phyloP scores from a whole-genome alignment of 495 filamentous ascomycete genomes.

The Bryoglossum gracile region DNA sequence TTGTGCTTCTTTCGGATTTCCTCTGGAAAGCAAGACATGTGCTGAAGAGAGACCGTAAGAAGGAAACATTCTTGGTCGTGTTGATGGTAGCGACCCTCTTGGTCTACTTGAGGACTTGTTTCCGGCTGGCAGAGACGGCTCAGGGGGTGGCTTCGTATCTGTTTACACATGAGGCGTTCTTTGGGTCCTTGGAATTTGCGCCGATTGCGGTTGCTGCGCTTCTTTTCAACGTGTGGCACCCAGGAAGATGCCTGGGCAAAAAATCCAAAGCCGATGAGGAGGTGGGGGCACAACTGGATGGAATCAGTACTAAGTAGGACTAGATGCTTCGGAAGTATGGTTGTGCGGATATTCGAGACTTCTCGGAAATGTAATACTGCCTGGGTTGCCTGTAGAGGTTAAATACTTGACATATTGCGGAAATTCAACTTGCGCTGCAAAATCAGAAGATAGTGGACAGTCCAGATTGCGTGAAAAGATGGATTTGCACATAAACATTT shows the following conservation, averaged over 20 bases:
- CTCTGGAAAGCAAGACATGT: not conserved
- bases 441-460: too few relatives aligned
- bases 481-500: too few relatives aligned
- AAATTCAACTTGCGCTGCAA: too few relatives aligned
- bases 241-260: conserved; percentile 33
- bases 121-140: conserved; percentile 48
- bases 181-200: conserved; percentile 33
- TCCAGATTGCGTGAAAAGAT: too few relatives aligned
- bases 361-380: too few relatives aligned
- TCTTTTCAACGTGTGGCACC: conserved; percentile 40
- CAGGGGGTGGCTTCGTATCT: conserved; percentile 39
- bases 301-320: too few relatives aligned
- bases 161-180: conserved; percentile 16
- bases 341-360: too few relatives aligned
- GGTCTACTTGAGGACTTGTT: conserved; percentile 45
- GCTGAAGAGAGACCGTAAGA: not conserved
- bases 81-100: conserved; percentile 38
- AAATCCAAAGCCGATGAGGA: not conserved
- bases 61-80: conserved; percentile 28
- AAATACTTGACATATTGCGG: too few relatives aligned
- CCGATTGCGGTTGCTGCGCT: conserved; percentile 45
- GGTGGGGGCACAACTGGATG: too few relatives aligned
- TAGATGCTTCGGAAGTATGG: too few relatives aligned
- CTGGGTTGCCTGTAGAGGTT: too few relatives aligned
- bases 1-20: conserved; percentile 26